Conservation (phyloP, 371 early-diverging fungal species). For the Mucor velutinosus region DNA sequence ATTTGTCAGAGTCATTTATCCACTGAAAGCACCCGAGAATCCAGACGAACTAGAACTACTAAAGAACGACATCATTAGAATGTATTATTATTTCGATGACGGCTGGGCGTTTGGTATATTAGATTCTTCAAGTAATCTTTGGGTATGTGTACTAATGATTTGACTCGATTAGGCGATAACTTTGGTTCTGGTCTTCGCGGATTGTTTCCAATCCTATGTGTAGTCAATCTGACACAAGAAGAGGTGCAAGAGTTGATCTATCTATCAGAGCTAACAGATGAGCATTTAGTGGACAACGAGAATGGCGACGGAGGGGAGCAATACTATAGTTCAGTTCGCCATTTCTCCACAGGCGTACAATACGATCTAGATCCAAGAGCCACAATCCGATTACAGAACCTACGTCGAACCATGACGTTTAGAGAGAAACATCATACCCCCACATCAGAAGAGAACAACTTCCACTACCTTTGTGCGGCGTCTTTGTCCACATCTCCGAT, state of each 20-base stretch:
- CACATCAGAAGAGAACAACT: slow-evolving; percentile 15
- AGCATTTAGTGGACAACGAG: background rate
- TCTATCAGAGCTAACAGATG: slow-evolving; percentile 15
- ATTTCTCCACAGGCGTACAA: slow-evolving; percentile 20
- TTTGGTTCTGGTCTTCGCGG: slow-evolving; percentile 28
- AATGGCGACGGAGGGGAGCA: slow-evolving; percentile 1
- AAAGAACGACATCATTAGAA: slow-evolving; percentile 62
- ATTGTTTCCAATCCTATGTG: slow-evolving; percentile 29
- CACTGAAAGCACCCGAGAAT: slow-evolving; percentile 29
- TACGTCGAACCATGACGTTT: slow-evolving; percentile 12
- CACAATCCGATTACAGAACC: slow-evolving; percentile 17
- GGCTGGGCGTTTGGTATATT: slow-evolving; percentile 67
- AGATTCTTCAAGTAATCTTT: background rate
- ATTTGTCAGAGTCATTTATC: slow-evolving; percentile 21
- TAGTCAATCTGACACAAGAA: slow-evolving; percentile 19
- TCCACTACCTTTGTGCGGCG: slow-evolving; percentile 15
- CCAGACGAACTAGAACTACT: slow-evolving; percentile 67
- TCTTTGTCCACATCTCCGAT: slow-evolving; percentile 3
- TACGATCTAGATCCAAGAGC: slow-evolving; percentile 16
- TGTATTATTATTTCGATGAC: slow-evolving; percentile 61
- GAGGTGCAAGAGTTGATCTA: slow-evolving; percentile 20
- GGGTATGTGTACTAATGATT: background rate
- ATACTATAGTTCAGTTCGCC: slow-evolving; percentile 15
- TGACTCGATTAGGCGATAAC: slow-evolving; percentile 23
- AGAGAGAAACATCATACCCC: slow-evolving; percentile 2